Evolutionary conservation across 148 eudicot species (phyloP).

Genomic region (Chenopodium quinoa): DNA sequence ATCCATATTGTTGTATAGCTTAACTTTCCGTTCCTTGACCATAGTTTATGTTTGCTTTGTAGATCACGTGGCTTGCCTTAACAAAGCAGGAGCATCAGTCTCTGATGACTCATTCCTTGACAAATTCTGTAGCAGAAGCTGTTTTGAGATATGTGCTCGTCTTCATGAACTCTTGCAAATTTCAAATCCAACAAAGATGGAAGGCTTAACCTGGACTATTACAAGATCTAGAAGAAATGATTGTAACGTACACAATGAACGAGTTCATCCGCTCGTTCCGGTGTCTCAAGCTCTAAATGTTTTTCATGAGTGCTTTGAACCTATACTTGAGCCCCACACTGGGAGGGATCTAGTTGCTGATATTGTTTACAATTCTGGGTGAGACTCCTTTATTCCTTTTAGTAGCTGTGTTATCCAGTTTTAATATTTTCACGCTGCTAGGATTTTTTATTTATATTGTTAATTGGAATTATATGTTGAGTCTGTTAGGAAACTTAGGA

Average conservation of each 20-base stretch:
- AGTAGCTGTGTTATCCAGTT: neutral
- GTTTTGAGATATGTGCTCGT: constrained; percentile 51
- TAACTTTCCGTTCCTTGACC: neutral
- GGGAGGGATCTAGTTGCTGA: constrained; percentile 52
- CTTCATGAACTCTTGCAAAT: constrained; percentile 44
- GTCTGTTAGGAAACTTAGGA: neutral
- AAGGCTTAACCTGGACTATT: constrained; percentile 46
- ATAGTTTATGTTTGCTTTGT: constrained; percentile 9
- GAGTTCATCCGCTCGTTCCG: constrained; percentile 43
- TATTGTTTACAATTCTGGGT: constrained; percentile 56
- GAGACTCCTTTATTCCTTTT: constrained; percentile 19
- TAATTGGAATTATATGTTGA: neutral
- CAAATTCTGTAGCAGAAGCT: constrained; percentile 46
- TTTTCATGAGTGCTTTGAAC: constrained; percentile 53
- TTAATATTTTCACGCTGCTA: neutral
- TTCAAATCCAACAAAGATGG: constrained; percentile 35
- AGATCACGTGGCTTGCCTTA: constrained; percentile 45
- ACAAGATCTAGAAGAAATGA: constrained; percentile 52
- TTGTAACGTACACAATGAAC: constrained; percentile 41
- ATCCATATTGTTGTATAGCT: constrained; percentile 11
- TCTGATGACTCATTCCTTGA: constrained; percentile 28
- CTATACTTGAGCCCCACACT: constrained; percentile 45
- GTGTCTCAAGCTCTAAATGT: constrained; percentile 43
- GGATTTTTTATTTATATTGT: neutral
- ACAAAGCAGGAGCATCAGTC: constrained; percentile 28